These are phyloP conservation scores for Betula pendula DNA, from an alignment of 306 rosid genomes.

Conservation along the genomic window DNA sequence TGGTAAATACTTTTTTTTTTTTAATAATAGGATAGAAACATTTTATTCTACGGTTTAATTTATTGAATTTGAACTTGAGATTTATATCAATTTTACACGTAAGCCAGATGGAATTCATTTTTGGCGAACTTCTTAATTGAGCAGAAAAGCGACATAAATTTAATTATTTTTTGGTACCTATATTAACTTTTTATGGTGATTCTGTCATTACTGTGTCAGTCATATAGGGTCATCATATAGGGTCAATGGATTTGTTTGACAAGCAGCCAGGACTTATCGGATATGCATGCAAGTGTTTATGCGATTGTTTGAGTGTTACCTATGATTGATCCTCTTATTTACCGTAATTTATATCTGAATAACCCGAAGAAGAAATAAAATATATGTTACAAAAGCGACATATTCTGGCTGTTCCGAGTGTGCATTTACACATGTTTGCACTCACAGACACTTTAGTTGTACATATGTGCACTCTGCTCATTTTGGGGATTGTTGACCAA, in stretches of 20 bases:
- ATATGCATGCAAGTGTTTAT: neutral
- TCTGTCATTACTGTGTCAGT: neutral
- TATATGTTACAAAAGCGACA: neutral
- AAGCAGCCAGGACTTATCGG: neutral
- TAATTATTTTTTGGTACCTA: neutral
- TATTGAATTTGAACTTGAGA: neutral
- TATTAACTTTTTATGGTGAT: neutral
- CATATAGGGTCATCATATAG: neutral
- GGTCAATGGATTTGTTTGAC: neutral
- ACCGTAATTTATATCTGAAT: neutral
- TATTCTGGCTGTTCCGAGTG: neutral
- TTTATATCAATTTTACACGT: neutral
- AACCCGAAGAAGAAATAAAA: neutral
- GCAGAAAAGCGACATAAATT: neutral
- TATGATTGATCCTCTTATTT: neutral
- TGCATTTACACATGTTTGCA: neutral
- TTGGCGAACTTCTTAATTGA: neutral
- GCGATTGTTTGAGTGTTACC: neutral
- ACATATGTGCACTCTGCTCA: neutral
- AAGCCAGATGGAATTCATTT: too few relatives aligned
- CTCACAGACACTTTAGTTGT: neutral
- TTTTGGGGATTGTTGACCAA: neutral
- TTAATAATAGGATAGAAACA: neutral
- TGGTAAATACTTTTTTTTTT: neutral
- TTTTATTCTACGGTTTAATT: neutral